Evolutionary conservation across 495 filamentous ascomycete species (phyloP).

Genomic region (Aspergillus coremiiformis): DNA sequence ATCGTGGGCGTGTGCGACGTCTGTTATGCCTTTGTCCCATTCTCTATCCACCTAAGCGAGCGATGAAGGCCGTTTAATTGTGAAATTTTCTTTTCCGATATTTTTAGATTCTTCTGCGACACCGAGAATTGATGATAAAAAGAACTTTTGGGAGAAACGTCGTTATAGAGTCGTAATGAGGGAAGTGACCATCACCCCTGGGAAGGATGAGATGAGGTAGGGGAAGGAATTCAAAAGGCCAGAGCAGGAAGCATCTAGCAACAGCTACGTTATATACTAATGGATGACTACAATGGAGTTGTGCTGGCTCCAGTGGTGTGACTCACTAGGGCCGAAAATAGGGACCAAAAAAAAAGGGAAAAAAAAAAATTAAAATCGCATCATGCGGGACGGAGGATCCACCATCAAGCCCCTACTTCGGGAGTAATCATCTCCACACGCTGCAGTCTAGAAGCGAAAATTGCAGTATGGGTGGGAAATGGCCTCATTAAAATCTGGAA

Average conservation of each 20-base stretch:
- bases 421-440: slow-evolving; percentile 13
- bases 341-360: slow-evolving; percentile 5
- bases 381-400: slow-evolving; percentile 7
- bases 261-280: slow-evolving; percentile 12
- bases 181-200: slow-evolving; percentile 41
- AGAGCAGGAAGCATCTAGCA: neutral
- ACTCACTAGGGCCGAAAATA: slow-evolving; percentile 20
- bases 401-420: slow-evolving; percentile 5
- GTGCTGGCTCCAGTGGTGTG: slow-evolving; percentile 20
- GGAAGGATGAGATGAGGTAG: slow-evolving; percentile 39
- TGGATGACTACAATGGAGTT: slow-evolving; percentile 2
- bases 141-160: slow-evolving; percentile 7
- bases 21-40: slow-evolving; percentile 46
- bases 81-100: slow-evolving; percentile 4
- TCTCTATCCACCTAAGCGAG: slow-evolving; percentile 10
- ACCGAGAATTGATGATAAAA: neutral
- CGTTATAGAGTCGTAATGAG: slow-evolving; percentile 19
- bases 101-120: neutral
- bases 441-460: slow-evolving; percentile 14
- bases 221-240: slow-evolving; percentile 10
- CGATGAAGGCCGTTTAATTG: neutral
- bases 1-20: slow-evolving; percentile 41
- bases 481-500: slow-evolving; percentile 12
- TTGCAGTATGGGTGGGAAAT: slow-evolving; percentile 19
- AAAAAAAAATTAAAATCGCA: slow-evolving; percentile 8